Conservation (phyloP, 768 basidiomycete genomes). For the Lactifluus subvellereus region DNA sequence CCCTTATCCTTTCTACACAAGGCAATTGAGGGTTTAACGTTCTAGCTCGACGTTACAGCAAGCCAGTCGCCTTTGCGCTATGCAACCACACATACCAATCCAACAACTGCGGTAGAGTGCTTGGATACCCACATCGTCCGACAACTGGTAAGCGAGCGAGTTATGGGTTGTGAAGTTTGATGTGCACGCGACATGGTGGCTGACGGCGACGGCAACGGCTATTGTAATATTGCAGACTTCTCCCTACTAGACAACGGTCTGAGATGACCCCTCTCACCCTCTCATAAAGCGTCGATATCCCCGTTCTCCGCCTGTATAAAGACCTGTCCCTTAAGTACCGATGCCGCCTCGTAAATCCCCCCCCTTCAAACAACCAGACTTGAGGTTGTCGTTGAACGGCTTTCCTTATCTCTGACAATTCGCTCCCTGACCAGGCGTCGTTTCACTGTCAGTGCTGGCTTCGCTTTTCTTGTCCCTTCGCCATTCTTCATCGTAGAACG, state of each 20-base stretch:
- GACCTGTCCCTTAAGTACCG: neutral
- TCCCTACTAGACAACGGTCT: neutral
- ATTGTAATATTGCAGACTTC: neutral
- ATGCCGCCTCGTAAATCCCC: slow-evolving; percentile 19
- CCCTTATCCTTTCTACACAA: neutral
- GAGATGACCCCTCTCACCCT: neutral
- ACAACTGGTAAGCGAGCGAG: neutral
- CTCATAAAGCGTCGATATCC: neutral
- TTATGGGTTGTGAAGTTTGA: neutral
- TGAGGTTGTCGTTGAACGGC: slow-evolving; percentile 42
- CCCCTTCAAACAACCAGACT: slow-evolving; percentile 25
- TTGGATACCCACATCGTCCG: neutral
- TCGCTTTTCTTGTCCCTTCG: slow-evolving; percentile 27
- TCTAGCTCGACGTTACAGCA: neutral
- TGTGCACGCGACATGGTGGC: neutral
- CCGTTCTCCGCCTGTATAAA: neutral
- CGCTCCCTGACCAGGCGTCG: slow-evolving; percentile 44
- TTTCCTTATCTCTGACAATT: slow-evolving; percentile 27
- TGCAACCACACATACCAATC: neutral
- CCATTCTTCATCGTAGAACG: slow-evolving; percentile 18
- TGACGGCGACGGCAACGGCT: neutral
- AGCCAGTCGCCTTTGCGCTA: neutral
- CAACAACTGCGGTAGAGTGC: neutral
- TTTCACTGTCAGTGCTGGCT: slow-evolving; percentile 24
- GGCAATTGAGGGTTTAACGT: neutral